These are phyloP conservation scores for Tilletia caries DNA, from an alignment of 1,284 basidiomycete genomes.

Conservation along the genomic window DNA sequence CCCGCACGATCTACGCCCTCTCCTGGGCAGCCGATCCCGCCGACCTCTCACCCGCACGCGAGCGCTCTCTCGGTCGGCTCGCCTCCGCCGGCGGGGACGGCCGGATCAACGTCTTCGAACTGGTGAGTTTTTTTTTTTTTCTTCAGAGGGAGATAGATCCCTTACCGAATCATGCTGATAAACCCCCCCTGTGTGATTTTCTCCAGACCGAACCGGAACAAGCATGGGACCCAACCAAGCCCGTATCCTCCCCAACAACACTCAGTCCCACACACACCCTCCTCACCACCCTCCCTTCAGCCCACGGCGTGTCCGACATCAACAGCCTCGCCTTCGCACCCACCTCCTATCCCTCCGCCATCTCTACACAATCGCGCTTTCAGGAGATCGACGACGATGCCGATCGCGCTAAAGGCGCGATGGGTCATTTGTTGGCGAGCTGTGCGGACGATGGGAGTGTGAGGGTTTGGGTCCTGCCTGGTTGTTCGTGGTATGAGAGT, in stretches of 20 bases:
- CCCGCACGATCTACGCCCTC: slow-evolving; percentile 73
- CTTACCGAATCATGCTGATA: no score
- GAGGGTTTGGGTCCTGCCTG: slow-evolving; percentile 63
- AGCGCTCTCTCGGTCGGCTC: slow-evolving; percentile 64
- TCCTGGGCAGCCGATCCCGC: slow-evolving; percentile 63
- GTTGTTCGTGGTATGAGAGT: slow-evolving; percentile 16
- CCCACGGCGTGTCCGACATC: slow-evolving; percentile 73
- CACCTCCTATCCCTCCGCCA: slow-evolving; percentile 23
- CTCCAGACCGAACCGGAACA: slow-evolving; percentile 22
- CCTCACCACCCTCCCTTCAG: slow-evolving; percentile 54
- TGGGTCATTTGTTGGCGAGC: slow-evolving; percentile 65
- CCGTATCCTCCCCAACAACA: slow-evolving; percentile 27
- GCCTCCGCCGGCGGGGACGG: slow-evolving; percentile 75
- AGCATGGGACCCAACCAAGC: slow-evolving; percentile 42
- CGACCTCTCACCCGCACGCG: slow-evolving; percentile 23
- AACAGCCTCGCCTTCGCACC: slow-evolving; percentile 65
- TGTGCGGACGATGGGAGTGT: slow-evolving; percentile 74
- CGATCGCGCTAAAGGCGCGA: slow-evolving; percentile 19
- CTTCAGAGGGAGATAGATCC: no score
- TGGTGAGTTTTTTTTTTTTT: slow-evolving; percentile 54
- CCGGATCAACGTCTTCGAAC: slow-evolving; percentile 68
- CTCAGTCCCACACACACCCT: slow-evolving; percentile 29
- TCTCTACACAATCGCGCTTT: slow-evolving; percentile 22
- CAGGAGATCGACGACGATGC: slow-evolving; percentile 23
- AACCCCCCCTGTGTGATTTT: no score